Evolutionary conservation across 768 basidiomycete species (phyloP).

Genomic region (Melanogaster broomeanus): DNA sequence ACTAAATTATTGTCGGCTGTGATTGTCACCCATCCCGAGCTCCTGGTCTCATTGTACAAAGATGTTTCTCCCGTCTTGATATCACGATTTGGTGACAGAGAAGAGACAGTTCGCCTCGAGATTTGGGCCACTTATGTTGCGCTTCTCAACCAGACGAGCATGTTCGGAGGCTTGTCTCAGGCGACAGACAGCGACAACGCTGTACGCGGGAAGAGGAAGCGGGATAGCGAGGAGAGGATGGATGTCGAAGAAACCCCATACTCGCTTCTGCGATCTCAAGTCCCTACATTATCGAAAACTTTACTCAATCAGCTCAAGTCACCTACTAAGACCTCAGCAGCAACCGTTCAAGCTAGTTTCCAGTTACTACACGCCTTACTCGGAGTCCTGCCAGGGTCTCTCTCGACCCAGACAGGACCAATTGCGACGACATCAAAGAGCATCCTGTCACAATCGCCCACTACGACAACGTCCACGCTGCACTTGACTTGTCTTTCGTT

Average conservation of each 20-base stretch:
- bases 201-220: constrained; percentile 70
- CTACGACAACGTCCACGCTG: constrained; percentile 77
- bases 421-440: constrained; percentile 66
- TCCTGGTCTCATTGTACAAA: constrained; percentile 76
- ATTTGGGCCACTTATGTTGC: constrained; percentile 85
- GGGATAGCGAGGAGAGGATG: constrained; percentile 75
- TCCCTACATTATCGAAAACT: constrained; percentile 76
- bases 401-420: constrained; percentile 65
- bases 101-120: constrained; percentile 92
- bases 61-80: constrained; percentile 87
- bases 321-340: constrained; percentile 74
- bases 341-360: constrained; percentile 87
- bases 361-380: constrained; percentile 73
- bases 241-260: constrained; percentile 74
- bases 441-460: constrained; percentile 66
- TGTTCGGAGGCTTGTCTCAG: constrained; percentile 71
- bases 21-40: constrained; percentile 88
- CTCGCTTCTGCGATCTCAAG: constrained; percentile 69
- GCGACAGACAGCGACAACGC: constrained; percentile 48
- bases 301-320: constrained; percentile 85
- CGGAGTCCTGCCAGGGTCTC: constrained; percentile 78
- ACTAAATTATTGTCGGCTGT: constrained; percentile 87
- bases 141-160: constrained; percentile 80
- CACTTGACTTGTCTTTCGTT: constrained; percentile 87
- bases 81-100: constrained; percentile 90